Conservation (phyloP, 2,329 filamentous ascomycete genomes). For the Ilyonectria mors-panacis region DNA sequence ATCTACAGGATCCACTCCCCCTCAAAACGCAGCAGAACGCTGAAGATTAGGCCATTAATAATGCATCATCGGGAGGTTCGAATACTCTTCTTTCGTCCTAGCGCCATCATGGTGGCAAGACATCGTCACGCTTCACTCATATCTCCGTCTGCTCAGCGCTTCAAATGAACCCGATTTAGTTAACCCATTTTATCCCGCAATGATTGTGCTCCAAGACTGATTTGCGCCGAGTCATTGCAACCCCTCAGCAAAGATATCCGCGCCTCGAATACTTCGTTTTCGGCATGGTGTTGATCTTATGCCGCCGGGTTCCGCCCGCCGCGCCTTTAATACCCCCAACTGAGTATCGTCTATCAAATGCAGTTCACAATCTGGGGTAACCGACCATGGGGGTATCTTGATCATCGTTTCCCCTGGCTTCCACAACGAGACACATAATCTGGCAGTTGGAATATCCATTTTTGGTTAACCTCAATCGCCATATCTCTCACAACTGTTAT, state of each 20-base stretch:
- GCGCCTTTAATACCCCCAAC: too few relatives aligned
- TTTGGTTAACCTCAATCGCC: too few relatives aligned
- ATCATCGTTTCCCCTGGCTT: too few relatives aligned
- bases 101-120: background rate
- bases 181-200: too few relatives aligned
- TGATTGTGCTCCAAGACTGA: too few relatives aligned
- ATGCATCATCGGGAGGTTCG: background rate
- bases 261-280: background rate
- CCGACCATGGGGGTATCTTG: too few relatives aligned
- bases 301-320: background rate
- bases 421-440: too few relatives aligned
- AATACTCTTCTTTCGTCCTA: background rate
- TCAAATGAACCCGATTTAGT: too few relatives aligned
- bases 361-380: too few relatives aligned
- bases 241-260: background rate
- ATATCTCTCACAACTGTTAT: too few relatives aligned
- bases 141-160: background rate
- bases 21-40: background rate
- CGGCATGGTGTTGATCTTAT: background rate
- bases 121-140: background rate
- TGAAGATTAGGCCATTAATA: background rate
- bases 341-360: too few relatives aligned
- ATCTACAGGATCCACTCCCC: background rate
- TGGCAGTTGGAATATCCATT: too few relatives aligned
- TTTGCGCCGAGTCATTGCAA: background rate